Conservation (phyloP, 2,329 filamentous ascomycete genomes). For the Beauveria sp. region DNA sequence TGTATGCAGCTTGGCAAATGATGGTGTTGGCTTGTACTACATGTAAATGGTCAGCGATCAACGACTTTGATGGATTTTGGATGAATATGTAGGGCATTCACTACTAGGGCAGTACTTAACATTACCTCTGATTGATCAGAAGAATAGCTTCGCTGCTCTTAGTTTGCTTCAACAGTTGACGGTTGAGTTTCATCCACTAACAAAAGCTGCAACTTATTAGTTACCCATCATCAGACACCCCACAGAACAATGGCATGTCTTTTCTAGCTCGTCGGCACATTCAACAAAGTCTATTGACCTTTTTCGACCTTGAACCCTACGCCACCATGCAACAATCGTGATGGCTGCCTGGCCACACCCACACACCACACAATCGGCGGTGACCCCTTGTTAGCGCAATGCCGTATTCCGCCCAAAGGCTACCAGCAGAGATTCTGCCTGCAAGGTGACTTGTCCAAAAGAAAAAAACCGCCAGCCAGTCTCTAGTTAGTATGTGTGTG, state of each 20-base stretch:
- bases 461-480: background rate
- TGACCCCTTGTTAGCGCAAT: background rate
- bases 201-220: background rate
- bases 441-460: constrained; percentile 4
- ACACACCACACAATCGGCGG: background rate
- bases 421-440: background rate
- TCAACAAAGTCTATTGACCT: too few species aligned
- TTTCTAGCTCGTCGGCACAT: too few species aligned
- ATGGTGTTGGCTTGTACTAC: background rate
- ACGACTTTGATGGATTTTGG: too few species aligned
- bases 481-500: background rate
- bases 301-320: too few species aligned
- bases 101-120: too few species aligned
- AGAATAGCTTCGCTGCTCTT: too few species aligned
- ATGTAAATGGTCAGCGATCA: too few species aligned
- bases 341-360: constrained; percentile 2
- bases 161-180: too few species aligned
- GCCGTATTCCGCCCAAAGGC: background rate
- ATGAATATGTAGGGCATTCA: too few species aligned
- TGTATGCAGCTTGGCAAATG: background rate
- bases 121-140: too few species aligned
- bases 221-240: too few species aligned
- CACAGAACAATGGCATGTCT: too few species aligned
- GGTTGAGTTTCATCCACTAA: background rate
- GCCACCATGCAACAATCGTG: background rate